A percentile compares a stretch with the other conserved stretches of the same genome.
Conservation (phyloP, 2,329 filamentous ascomycete species). For the Microdochium nivale region DNA sequence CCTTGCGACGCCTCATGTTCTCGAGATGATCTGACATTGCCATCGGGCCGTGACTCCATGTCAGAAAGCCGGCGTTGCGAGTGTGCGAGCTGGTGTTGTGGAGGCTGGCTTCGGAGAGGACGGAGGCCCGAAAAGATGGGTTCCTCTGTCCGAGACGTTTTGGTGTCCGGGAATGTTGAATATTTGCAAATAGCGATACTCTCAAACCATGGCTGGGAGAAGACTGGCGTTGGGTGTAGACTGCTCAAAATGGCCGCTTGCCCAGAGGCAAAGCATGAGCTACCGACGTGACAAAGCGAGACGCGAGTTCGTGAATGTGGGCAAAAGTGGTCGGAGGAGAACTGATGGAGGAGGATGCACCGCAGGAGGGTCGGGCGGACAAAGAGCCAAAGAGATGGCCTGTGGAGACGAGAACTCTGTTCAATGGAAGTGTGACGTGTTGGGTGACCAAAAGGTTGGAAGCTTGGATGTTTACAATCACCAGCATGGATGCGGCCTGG, state of each 20-base stretch:
- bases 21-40: background rate
- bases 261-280: no score
- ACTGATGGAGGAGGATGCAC: no score
- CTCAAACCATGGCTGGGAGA: background rate
- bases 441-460: background rate
- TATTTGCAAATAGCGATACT: background rate
- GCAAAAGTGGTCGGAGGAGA: no score
- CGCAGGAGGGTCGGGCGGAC: no score
- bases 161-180: background rate
- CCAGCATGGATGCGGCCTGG: background rate
- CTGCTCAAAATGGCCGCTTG: background rate
- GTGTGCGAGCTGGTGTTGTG: slow-evolving; percentile 2
- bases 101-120: slow-evolving; percentile 3
- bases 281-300: no score
- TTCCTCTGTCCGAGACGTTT: no score
- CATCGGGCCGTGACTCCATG: background rate
- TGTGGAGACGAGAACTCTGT: no score
- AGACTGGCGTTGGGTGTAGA: background rate
- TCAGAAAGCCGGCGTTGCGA: background rate
- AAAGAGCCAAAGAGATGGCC: background rate
- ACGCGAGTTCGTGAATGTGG: no score
- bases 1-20: background rate
- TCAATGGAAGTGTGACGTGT: background rate
- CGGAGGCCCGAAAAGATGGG: background rate
- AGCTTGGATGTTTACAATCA: background rate